A percentile compares a stretch with the other conserved stretches of the same genome.
Conservation (phyloP, 768 basidiomycete genomes). For the Boletus sp. region DNA sequence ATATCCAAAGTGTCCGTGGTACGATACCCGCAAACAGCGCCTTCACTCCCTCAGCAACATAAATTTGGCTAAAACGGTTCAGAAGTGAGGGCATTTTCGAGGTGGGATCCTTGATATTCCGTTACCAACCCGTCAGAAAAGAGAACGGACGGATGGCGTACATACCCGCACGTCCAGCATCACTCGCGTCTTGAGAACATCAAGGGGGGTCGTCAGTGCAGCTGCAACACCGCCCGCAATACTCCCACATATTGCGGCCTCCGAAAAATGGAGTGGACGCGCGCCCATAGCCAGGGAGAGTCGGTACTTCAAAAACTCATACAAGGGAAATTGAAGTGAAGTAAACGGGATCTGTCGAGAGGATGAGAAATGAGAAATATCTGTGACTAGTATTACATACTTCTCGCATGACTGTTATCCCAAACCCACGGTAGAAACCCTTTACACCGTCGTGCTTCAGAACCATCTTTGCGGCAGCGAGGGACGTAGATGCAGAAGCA, state of each 20-base stretch:
- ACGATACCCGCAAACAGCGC: slow-evolving; percentile 86
- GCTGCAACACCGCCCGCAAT: slow-evolving; percentile 90
- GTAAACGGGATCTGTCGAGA: slow-evolving; percentile 86
- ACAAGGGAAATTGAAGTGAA: slow-evolving; percentile 93
- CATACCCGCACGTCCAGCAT: slow-evolving; percentile 90
- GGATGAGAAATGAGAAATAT: slow-evolving; percentile 4
- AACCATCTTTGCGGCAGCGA: slow-evolving; percentile 56
- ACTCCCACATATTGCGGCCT: slow-evolving; percentile 87
- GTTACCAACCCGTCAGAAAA: not conserved
- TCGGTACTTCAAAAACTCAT: slow-evolving; percentile 78
- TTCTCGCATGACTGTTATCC: slow-evolving; percentile 72
- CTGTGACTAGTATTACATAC: slow-evolving; percentile 28
- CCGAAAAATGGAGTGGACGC: slow-evolving; percentile 62
- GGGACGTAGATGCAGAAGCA: slow-evolving; percentile 57
- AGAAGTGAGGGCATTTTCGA: slow-evolving; percentile 54
- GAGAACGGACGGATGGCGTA: not conserved
- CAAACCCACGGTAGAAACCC: slow-evolving; percentile 90
- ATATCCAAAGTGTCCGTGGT: slow-evolving; percentile 95
- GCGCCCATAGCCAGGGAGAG: slow-evolving; percentile 55
- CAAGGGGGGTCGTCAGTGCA: slow-evolving; percentile 88
- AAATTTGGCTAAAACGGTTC: slow-evolving; percentile 63
- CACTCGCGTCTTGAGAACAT: slow-evolving; percentile 94
- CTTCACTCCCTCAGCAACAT: slow-evolving; percentile 61
- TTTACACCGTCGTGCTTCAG: slow-evolving; percentile 59
- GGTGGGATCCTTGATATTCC: slow-evolving; percentile 43